Percentiles rank a stretch among this genome's conserved stretches.
Evolutionary conservation across 2,329 filamentous ascomycete species (phyloP).

Genomic region (Calonectria ilicicola): DNA sequence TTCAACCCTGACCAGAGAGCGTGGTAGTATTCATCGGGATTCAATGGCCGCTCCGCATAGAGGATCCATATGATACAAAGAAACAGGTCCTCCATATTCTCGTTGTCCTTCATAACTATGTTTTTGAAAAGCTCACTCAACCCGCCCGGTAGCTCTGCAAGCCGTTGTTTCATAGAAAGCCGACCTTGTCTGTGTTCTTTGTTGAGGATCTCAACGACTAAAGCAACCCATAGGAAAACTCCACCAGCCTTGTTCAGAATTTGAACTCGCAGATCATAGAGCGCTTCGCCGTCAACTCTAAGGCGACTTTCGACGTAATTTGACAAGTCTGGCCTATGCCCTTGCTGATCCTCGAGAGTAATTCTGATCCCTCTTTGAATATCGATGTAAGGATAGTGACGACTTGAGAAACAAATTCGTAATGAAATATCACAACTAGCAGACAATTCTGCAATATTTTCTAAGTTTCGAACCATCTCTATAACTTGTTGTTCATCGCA

Average conservation of each 20-base stretch:
- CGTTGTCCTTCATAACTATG: slow-evolving; percentile 61
- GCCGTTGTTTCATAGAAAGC: slow-evolving; percentile 39
- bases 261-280: slow-evolving; percentile 10
- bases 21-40: slow-evolving; percentile 56
- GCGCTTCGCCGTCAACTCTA: background rate
- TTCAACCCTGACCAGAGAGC: slow-evolving; percentile 22
- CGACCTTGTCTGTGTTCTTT: slow-evolving; percentile 46
- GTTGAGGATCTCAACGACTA: slow-evolving; percentile 54
- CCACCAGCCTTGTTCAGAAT: slow-evolving; percentile 53
- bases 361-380: slow-evolving; percentile 43
- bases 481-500: slow-evolving; percentile 56
- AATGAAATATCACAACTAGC: slow-evolving; percentile 29
- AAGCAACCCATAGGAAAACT: slow-evolving; percentile 58
- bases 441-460: slow-evolving; percentile 48
- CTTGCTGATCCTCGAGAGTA: slow-evolving; percentile 39
- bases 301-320: slow-evolving; percentile 33
- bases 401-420: slow-evolving; percentile 57
- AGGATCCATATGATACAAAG: slow-evolving; percentile 66
- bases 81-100: slow-evolving; percentile 54
- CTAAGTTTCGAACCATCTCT: slow-evolving; percentile 56
- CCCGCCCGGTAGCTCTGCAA: slow-evolving; percentile 50
- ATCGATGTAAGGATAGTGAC: slow-evolving; percentile 59
- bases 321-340: slow-evolving; percentile 42
- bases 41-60: slow-evolving; percentile 58
- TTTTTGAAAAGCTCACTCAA: slow-evolving; percentile 63